A percentile compares a stretch with the other conserved stretches of the same genome.
phyloP scores from a whole-genome alignment of 345 rosid genomes.

The Chamaenerion angustifolium region DNA sequence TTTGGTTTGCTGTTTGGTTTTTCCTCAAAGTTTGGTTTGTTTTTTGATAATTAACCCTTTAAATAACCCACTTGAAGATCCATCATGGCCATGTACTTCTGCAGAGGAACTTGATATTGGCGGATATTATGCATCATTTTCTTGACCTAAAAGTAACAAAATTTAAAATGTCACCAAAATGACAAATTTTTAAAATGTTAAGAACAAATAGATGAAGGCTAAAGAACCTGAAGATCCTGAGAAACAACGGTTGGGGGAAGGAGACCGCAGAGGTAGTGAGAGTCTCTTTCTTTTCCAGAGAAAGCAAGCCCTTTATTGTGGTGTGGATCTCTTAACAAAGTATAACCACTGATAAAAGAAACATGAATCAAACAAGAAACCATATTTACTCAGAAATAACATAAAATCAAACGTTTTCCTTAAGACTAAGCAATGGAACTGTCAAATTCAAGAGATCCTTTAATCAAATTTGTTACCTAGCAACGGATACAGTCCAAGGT shows the following conservation, averaged over 20 bases:
- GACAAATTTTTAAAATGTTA: too few species aligned
- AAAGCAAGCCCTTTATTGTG: slow-evolving; percentile 97
- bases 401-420: neutral
- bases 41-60: too few species aligned
- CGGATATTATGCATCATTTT: slow-evolving; percentile 79
- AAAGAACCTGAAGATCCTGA: slow-evolving; percentile 72
- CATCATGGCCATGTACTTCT: slow-evolving; percentile 95
- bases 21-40: too few species aligned
- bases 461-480: slow-evolving; percentile 15
- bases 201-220: too few species aligned
- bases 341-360: slow-evolving; percentile 53
- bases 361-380: neutral
- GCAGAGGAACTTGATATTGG: slow-evolving; percentile 79
- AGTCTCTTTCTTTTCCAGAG: slow-evolving; percentile 63
- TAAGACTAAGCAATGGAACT: neutral
- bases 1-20: too few species aligned
- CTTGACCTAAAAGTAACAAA: slow-evolving; percentile 41
- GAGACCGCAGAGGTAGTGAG: slow-evolving; percentile 89
- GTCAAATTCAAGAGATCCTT: too few species aligned
- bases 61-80: slow-evolving; percentile 62
- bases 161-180: neutral
- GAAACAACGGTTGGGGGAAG: slow-evolving; percentile 79
- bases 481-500: slow-evolving; percentile 38
- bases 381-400: neutral
- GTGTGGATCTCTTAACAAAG: slow-evolving; percentile 92